Base-by-base conservation (phyloP, 2,329 filamentous ascomycete species). In the Epichloe elymi region DNA sequence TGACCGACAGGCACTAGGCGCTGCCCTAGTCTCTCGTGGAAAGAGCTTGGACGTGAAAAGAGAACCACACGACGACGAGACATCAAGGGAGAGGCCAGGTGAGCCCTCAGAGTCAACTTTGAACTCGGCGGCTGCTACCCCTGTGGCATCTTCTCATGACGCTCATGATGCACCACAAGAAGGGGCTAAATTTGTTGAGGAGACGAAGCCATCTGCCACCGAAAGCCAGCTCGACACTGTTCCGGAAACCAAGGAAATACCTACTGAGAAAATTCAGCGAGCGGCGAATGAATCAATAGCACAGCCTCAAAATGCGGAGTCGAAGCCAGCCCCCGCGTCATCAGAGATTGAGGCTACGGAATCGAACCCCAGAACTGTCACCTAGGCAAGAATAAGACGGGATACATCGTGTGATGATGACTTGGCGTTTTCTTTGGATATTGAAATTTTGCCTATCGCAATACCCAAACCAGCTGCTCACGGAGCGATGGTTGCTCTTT, bases 41-140 rank as follows among this genome's bases (percentile, higher is more conserved):
- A 77, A 70, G 63, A 78, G 73, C 54, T 52, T 73, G 26, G 74
- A 78, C 45, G 61, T 71, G 17, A 75, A 70, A 57, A 68, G 70
- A 38, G 68, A 73, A 19, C 35, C 56, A 30, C 51, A 46, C 8
- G 53, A 56, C 11, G 62, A 61, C 19, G 54, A 59, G 12, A 57
- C 53, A 19, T 6, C 41, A 19, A 23, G 12, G 10, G 54, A 54
- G n/a, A 48, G 38, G 30, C 20, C 3, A 5, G n/a, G 5, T 1
- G 54, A 51, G 19, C 12, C 36, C 15, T n/a, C 37, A 12, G 50
- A 43, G 30, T 15, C 33, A 14, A 2, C 17, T 12, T n/a, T 36
- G 3, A 19, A 33, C 5, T 33, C 46, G 33, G 23, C 19, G 37
- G 12, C 15, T 19, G 14, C 19, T 4, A 3, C 6, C 33, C 8